Evolutionary conservation across 345 rosid genomes (phyloP).

Genomic region (Schrenkiella parvula): DNA sequence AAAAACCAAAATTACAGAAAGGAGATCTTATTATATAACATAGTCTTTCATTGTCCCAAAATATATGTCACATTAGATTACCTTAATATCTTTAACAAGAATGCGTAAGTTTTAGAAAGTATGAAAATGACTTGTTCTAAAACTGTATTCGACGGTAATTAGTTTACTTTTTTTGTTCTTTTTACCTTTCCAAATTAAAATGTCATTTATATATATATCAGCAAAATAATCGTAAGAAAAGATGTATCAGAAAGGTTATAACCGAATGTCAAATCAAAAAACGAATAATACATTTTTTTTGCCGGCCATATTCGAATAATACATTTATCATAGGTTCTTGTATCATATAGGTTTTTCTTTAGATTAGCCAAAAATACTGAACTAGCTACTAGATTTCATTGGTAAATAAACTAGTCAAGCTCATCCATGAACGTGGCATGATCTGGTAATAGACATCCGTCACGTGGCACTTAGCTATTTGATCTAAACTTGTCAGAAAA

Average conservation of each 20-base stretch:
- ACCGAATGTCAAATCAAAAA: background rate
- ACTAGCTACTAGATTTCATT: background rate
- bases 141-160: background rate
- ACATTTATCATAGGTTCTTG: background rate
- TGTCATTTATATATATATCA: background rate
- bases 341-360: background rate
- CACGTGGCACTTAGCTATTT: constrained; percentile 32
- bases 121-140: constrained; percentile 20
- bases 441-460: constrained; percentile 19
- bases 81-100: background rate
- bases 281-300: no score
- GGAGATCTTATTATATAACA: background rate
- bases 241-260: background rate
- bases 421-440: constrained; percentile 31
- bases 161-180: background rate
- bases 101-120: background rate
- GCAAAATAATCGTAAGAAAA: background rate
- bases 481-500: constrained; percentile 32
- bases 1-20: background rate
- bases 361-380: background rate
- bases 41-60: background rate
- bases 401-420: constrained; percentile 10
- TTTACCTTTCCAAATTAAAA: background rate
- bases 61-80: background rate
- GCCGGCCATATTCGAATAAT: no score